Conservation (phyloP, 164 flowering plant species). For the Cinnamomum chago region DNA sequence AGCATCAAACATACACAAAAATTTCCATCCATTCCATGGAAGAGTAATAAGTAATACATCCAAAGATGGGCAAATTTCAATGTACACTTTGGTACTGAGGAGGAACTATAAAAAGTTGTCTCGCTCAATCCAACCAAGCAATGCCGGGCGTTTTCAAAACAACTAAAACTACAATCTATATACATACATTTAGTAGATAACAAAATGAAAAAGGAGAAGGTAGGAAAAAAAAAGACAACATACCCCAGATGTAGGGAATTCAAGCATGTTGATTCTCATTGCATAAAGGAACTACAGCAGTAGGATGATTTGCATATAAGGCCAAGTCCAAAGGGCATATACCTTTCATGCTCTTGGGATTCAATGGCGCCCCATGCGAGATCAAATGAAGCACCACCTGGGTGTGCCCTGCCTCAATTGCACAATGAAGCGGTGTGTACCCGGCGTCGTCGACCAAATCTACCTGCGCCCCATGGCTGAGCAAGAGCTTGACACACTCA, state of each 20-base stretch:
- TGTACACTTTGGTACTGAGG: constrained; percentile 1
- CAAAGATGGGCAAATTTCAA: constrained; percentile 1
- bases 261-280: constrained; percentile 20
- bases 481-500: constrained; percentile 49
- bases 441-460: constrained; percentile 51
- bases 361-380: constrained; percentile 47
- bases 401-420: constrained; percentile 61
- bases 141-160: constrained; percentile 1
- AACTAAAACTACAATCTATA: background rate
- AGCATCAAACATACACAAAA: background rate
- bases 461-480: constrained; percentile 46
- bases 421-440: constrained; percentile 64
- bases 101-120: constrained; percentile 1
- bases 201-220: background rate
- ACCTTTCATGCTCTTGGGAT: constrained; percentile 34
- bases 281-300: constrained; percentile 23
- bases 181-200: background rate
- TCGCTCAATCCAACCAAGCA: constrained; percentile 11
- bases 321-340: constrained; percentile 24
- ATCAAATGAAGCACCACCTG: constrained; percentile 44
- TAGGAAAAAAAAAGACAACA: background rate
- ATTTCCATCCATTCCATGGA: background rate
- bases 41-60: background rate
- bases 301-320: constrained; percentile 23
- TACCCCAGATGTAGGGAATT: background rate